Base-by-base conservation (phyloP, 495 filamentous ascomycete genomes). In the Haplographium delicatum region DNA sequence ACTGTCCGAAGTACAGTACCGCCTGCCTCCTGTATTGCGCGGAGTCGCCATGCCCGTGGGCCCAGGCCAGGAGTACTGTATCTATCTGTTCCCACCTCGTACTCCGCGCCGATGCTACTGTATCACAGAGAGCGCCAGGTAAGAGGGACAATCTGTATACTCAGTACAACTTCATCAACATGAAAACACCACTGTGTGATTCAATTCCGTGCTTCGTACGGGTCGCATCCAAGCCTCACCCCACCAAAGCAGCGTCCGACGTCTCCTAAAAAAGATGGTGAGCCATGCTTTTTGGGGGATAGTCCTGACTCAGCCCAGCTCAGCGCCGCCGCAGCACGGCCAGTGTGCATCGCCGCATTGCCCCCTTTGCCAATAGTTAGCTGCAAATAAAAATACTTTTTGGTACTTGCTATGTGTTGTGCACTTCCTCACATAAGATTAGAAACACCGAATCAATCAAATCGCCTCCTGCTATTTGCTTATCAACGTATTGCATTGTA, bases 381-480 rank as follows among this genome's bases (percentile, higher is more conserved):
- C 28, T 13, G 13, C 7, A 31, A 31, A 31, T 13, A 31, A 31
- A 31, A 31, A 31, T 31, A 31, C n/a, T n/a, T n/a, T n/a, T n/a
- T n/a, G n/a, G n/a, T n/a, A n/a, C n/a, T n/a, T n/a, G n/a, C n/a
- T n/a, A n/a, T n/a, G n/a, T n/a, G n/a, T n/a, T n/a, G n/a, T n/a
- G n/a, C n/a, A n/a, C n/a, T 43, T 43, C 39, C 39, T 43, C 39
- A 43, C 39, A 43, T 43, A 19, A 43, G 39, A 43, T 43, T n/a
- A 23, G 39, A 25, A 43, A 43, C 39, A 43, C 4, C n/a, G 13
- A 6, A 26, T 1, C 39, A 16, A 9, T 43, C 22, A 19, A 10
- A 9, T 6, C 11, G 7, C 39, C n/a, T 16, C 22, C n/a, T 43
- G 26, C n/a, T 26, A 7, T 4, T 15, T 7, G 5, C 39, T 3